phyloP scores from a whole-genome alignment of 495 filamentous ascomycete genomes.

The Aspergillus carlsbadensis region DNA sequence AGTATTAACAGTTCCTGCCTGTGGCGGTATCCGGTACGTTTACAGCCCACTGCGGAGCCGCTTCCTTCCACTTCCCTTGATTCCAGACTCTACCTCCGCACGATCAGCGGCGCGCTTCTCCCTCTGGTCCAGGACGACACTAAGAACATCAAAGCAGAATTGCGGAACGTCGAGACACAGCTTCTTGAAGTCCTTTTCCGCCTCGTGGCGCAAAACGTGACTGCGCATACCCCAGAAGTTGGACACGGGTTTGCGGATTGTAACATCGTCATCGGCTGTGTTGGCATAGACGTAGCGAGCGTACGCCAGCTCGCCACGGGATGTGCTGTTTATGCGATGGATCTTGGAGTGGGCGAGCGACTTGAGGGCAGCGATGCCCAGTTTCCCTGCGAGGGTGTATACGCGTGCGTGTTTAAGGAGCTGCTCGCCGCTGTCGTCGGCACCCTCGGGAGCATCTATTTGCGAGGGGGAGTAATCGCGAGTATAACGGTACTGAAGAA shows the following conservation, averaged over 20 bases:
- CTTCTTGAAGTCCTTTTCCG: slow-evolving; percentile 73
- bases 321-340: slow-evolving; percentile 79
- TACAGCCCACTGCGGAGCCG: slow-evolving; percentile 32
- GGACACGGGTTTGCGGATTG: slow-evolving; percentile 81
- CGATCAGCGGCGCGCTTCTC: slow-evolving; percentile 49
- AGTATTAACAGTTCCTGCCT: not conserved
- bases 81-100: slow-evolving; percentile 27
- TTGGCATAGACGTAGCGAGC: slow-evolving; percentile 86
- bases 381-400: slow-evolving; percentile 84
- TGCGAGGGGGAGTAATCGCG: slow-evolving; percentile 69
- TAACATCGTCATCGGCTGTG: slow-evolving; percentile 64
- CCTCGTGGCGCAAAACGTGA: slow-evolving; percentile 78
- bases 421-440: slow-evolving; percentile 71
- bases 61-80: slow-evolving; percentile 34
- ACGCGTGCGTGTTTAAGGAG: slow-evolving; percentile 83
- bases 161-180: slow-evolving; percentile 88
- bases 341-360: slow-evolving; percentile 83
- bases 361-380: slow-evolving; percentile 70
- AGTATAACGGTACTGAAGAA: slow-evolving; percentile 91
- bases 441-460: slow-evolving; percentile 57
- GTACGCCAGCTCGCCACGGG: slow-evolving; percentile 84
- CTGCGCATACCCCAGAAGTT: slow-evolving; percentile 83
- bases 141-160: slow-evolving; percentile 89
- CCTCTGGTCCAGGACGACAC: slow-evolving; percentile 62
- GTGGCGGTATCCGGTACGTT: not conserved